These are phyloP conservation scores for Podaxis sp. DNA, from an alignment of 768 basidiomycete species.

Conservation along the genomic window DNA sequence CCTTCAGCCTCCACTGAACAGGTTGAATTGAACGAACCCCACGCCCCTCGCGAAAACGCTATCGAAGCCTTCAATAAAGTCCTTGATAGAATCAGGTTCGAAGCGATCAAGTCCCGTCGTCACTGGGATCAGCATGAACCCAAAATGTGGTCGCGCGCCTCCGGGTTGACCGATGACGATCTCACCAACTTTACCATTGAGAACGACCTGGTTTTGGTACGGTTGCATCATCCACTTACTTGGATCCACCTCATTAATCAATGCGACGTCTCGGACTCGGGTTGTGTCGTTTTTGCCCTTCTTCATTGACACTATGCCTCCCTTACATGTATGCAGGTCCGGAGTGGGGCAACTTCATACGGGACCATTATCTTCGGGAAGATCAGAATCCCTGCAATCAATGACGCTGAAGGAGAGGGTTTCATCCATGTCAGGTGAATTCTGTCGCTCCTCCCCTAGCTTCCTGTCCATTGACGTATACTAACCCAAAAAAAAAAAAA, in stretches of 20 bases:
- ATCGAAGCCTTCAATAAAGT: constrained; percentile 63
- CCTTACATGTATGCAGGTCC: constrained; percentile 26
- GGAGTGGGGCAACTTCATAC: constrained; percentile 59
- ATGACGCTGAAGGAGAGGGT: constrained; percentile 61
- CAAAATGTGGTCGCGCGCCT: constrained; percentile 66
- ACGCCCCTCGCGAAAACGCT: constrained; percentile 58
- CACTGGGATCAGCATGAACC: constrained; percentile 75
- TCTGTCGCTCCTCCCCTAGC: constrained; percentile 8
- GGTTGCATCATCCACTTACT: constrained; percentile 13
- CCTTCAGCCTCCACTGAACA: constrained; percentile 53
- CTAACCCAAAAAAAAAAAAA: not conserved
- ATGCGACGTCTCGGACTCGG: not conserved
- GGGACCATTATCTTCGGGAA: constrained; percentile 77
- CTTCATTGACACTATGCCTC: not conserved
- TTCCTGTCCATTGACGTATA: not conserved
- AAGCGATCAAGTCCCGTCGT: constrained; percentile 62
- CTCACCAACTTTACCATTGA: constrained; percentile 52
- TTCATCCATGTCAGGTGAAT: constrained; percentile 70
- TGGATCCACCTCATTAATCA: not conserved
- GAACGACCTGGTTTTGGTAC: constrained; percentile 40
- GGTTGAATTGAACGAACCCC: constrained; percentile 55
- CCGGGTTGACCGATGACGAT: constrained; percentile 46
- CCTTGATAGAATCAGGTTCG: constrained; percentile 55
- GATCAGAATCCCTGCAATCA: constrained; percentile 65
- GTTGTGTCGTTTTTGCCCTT: not conserved